Conservation (phyloP, 1,139 yeast genomes). For the Kodamaea anthophila region DNA sequence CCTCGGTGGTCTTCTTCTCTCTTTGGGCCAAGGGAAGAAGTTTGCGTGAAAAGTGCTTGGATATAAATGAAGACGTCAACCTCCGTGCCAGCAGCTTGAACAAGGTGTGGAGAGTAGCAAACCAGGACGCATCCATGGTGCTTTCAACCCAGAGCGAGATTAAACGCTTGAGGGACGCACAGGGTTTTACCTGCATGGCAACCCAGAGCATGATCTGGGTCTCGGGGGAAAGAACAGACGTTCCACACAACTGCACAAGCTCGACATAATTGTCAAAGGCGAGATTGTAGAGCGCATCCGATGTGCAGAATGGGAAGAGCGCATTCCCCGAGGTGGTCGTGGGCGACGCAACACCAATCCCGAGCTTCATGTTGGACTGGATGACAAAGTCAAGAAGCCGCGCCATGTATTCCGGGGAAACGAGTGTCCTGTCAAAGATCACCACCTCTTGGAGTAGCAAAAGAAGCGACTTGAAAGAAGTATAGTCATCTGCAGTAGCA, state of each 20-base stretch:
- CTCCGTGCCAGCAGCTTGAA: conserved; percentile 34
- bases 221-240: conserved; percentile 27
- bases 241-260: conserved; percentile 35
- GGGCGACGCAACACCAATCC: conserved; percentile 28
- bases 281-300: conserved; percentile 27
- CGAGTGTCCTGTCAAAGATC: conserved; percentile 35
- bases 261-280: conserved; percentile 39
- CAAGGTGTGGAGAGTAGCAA: conserved; percentile 32
- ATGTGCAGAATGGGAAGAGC: conserved; percentile 37
- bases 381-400: conserved; percentile 26
- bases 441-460: conserved; percentile 34
- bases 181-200: conserved; percentile 39
- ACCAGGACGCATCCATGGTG: conserved; percentile 35
- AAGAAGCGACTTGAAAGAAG: conserved; percentile 22
- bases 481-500: conserved; percentile 22
- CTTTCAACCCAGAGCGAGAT: conserved; percentile 38
- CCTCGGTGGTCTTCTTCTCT: conserved; percentile 27
- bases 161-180: conserved; percentile 28
- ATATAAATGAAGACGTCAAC: conserved; percentile 35
- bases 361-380: conserved; percentile 34
- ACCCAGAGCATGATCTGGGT: conserved; percentile 37
- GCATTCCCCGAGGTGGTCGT: conserved; percentile 31
- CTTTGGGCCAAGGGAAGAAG: conserved; percentile 40
- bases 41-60: conserved; percentile 35
- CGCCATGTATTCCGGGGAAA: conserved; percentile 18